Conservation (phyloP, 331 rosid genomes). For the Ulmus americana region DNA sequence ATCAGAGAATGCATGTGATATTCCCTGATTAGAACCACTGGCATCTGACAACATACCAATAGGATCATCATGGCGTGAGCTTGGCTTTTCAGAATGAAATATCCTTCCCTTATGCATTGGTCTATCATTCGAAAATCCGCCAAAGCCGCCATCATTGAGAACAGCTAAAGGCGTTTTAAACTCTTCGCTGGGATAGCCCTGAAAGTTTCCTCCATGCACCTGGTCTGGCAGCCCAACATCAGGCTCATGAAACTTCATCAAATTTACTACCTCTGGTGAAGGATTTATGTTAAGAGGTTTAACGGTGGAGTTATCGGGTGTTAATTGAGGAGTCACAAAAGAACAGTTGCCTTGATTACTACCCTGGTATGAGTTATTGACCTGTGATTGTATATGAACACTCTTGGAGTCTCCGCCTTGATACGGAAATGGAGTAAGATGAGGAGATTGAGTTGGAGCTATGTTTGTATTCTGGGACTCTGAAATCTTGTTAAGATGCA, state of each 20-base stretch:
- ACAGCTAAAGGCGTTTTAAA: conserved; percentile 18
- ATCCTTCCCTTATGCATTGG: conserved; percentile 31
- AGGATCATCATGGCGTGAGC: conserved; percentile 28
- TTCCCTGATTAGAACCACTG: conserved; percentile 29
- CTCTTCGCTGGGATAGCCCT: conserved; percentile 27
- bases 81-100: conserved; percentile 34
- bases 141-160: conserved; percentile 28
- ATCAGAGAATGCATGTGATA: conserved; percentile 63
- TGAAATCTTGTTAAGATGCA: conserved; percentile 34
- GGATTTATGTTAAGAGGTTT: conserved; percentile 23
- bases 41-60: conserved; percentile 26
- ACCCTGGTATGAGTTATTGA: conserved; percentile 36
- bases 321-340: conserved; percentile 32
- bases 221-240: conserved; percentile 25
- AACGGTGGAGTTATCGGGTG: conserved; percentile 28
- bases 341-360: conserved; percentile 40
- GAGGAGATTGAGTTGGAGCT: conserved; percentile 25
- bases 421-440: conserved; percentile 21
- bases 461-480: conserved; percentile 30
- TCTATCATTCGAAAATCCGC: conserved; percentile 30
- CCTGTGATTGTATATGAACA: conserved; percentile 33
- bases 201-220: conserved; percentile 24
- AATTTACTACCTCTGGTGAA: conserved; percentile 13
- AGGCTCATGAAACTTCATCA: conserved; percentile 11
- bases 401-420: conserved; percentile 31